Conservation (phyloP, 2,329 filamentous ascomycete genomes). For the Calonectria hawksworthii region DNA sequence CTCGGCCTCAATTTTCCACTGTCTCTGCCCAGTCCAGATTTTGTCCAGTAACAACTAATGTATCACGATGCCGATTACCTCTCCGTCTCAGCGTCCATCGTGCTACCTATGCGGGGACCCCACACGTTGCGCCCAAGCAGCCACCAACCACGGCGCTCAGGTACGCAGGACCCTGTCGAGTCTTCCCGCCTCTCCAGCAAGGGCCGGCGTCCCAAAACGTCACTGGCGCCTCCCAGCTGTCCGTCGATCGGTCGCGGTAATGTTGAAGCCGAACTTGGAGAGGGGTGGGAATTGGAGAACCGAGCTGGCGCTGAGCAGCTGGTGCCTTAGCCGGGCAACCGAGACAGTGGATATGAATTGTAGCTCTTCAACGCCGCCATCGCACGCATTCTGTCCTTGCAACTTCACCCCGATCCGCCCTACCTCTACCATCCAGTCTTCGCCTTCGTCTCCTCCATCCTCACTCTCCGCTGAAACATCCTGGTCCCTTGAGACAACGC, state of each 20-base stretch:
- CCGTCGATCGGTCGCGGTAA: slow-evolving; percentile 19
- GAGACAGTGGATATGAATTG: slow-evolving; percentile 46
- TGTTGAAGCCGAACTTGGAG: slow-evolving; percentile 10
- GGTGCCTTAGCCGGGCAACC: slow-evolving; percentile 44
- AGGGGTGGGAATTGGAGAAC: slow-evolving; percentile 39
- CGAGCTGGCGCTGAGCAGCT: slow-evolving; percentile 37
- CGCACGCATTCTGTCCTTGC: neutral
- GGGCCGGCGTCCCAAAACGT: slow-evolving; percentile 31
- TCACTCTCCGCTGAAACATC: neutral
- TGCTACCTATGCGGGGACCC: slow-evolving; percentile 2
- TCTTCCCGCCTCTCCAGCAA: slow-evolving; percentile 33
- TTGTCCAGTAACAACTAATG: neutral
- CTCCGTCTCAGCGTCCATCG: neutral
- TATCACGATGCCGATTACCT: neutral
- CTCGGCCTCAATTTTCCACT: neutral
- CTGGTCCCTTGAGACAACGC: neutral
- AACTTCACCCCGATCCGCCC: neutral
- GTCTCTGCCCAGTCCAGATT: neutral
- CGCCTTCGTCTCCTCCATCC: neutral
- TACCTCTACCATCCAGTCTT: neutral
- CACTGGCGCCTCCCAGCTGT: slow-evolving; percentile 35
- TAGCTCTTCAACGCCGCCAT: slow-evolving; percentile 11
- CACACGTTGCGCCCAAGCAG: neutral
- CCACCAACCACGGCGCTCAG: neutral
- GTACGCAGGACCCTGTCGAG: neutral